A percentile compares a stretch with the other conserved stretches of the same genome.
phyloP scores from a whole-genome alignment of 805 yeast species.

The Lachancea lanzarotensis region DNA sequence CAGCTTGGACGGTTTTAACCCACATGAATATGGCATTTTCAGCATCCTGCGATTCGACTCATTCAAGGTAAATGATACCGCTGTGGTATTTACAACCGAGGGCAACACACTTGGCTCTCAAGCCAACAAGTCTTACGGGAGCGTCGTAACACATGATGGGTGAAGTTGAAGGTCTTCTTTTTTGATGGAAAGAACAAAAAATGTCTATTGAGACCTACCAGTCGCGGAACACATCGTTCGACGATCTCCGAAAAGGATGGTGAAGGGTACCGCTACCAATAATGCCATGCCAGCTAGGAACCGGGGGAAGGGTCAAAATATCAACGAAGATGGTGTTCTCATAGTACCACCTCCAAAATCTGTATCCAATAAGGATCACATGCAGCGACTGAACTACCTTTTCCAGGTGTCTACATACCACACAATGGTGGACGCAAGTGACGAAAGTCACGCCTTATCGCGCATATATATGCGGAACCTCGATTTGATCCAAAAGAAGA shows the following conservation, averaged over 20 bases:
- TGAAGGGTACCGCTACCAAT: not conserved
- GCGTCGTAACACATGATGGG: constrained; percentile 1
- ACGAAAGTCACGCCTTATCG: constrained; percentile 36
- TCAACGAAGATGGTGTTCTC: constrained; percentile 19
- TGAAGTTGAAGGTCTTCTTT: not conserved
- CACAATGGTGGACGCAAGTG: constrained; percentile 30
- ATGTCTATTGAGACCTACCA: too few species aligned
- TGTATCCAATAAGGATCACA: constrained; percentile 51
- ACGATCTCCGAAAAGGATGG: not conserved
- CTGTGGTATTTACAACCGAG: not conserved
- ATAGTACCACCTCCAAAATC: constrained; percentile 32
- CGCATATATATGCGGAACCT: constrained; percentile 49
- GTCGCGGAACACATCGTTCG: too few species aligned
- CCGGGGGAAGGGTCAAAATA: constrained; percentile 4
- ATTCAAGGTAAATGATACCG: constrained; percentile 5
- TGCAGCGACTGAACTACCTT: constrained; percentile 51
- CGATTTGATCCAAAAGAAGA: constrained; percentile 58
- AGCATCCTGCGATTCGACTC: constrained; percentile 15
- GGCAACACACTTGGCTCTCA: not conserved
- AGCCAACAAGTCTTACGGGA: not conserved
- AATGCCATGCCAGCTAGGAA: not conserved
- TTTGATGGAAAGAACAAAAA: too few species aligned
- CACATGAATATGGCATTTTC: constrained; percentile 15
- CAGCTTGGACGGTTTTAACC: constrained; percentile 2
- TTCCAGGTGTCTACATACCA: constrained; percentile 47